Conservation (phyloP, 805 yeast genomes). For the Kluyveromyces wickerhamii region DNA sequence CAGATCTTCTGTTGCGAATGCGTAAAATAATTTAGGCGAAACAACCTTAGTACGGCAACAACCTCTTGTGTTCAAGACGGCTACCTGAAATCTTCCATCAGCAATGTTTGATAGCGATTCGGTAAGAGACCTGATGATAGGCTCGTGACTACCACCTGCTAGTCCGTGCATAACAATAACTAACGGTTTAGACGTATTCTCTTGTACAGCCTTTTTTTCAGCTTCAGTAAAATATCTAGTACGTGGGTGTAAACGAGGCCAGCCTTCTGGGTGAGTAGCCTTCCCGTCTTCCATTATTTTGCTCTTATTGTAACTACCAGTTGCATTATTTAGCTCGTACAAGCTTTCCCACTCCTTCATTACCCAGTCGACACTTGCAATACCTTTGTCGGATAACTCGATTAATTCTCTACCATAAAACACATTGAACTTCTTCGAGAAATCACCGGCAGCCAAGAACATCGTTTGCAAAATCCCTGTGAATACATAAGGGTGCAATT, state of each 20-base stretch:
- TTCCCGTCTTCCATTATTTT: slow-evolving; percentile 27
- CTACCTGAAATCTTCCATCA: slow-evolving; percentile 44
- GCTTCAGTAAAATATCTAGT: slow-evolving; percentile 49
- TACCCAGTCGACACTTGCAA: slow-evolving; percentile 68
- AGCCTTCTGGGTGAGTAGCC: slow-evolving; percentile 42
- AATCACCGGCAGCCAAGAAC: slow-evolving; percentile 50
- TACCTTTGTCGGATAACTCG: slow-evolving; percentile 56
- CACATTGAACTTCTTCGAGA: slow-evolving; percentile 44
- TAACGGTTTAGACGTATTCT: slow-evolving; percentile 40
- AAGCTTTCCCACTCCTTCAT: slow-evolving; percentile 21
- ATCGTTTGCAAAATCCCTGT: slow-evolving; percentile 76
- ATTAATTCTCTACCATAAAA: slow-evolving; percentile 69
- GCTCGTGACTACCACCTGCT: slow-evolving; percentile 76
- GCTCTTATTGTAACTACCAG: slow-evolving; percentile 18
- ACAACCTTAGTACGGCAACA: slow-evolving; percentile 69
- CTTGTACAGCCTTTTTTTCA: slow-evolving; percentile 34
- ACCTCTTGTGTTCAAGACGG: slow-evolving; percentile 62
- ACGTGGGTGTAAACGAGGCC: slow-evolving; percentile 60
- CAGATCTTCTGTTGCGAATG: slow-evolving; percentile 61
- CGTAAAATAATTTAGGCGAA: slow-evolving; percentile 60
- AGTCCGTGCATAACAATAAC: slow-evolving; percentile 62
- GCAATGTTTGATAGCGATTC: slow-evolving; percentile 34
- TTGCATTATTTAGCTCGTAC: slow-evolving; percentile 13
- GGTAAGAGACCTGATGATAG: slow-evolving; percentile 53
- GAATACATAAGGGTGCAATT: slow-evolving; percentile 55